These are phyloP conservation scores for Vitis cinerea DNA, from an alignment of 164 flowering plant species.

Conservation along the genomic window DNA sequence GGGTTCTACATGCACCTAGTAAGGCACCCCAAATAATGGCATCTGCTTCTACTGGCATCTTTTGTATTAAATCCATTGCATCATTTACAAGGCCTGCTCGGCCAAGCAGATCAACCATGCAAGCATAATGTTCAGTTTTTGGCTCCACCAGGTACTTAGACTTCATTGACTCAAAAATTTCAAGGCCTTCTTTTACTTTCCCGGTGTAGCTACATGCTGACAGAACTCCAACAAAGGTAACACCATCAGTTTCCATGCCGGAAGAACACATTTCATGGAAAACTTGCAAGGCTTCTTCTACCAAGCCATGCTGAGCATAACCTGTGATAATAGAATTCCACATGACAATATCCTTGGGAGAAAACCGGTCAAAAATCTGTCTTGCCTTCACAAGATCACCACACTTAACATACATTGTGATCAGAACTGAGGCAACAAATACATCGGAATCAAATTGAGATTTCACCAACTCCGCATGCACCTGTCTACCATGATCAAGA, in stretches of 20 bases:
- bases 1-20: slow-evolving; percentile 71
- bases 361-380: slow-evolving; percentile 48
- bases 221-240: slow-evolving; percentile 76
- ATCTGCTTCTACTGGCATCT: slow-evolving; percentile 76
- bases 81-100: slow-evolving; percentile 63
- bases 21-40: slow-evolving; percentile 82
- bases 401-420: slow-evolving; percentile 75
- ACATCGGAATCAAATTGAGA: slow-evolving; percentile 50
- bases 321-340: slow-evolving; percentile 87
- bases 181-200: slow-evolving; percentile 57
- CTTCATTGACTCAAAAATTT: slow-evolving; percentile 63
- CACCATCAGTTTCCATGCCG: slow-evolving; percentile 50
- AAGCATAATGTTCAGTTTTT: slow-evolving; percentile 66
- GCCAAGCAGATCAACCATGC: slow-evolving; percentile 82
- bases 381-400: slow-evolving; percentile 65
- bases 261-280: slow-evolving; percentile 55
- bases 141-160: slow-evolving; percentile 51
- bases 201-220: slow-evolving; percentile 83
- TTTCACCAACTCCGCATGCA: slow-evolving; percentile 58
- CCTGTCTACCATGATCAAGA: slow-evolving; percentile 71
- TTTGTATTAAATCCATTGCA: slow-evolving; percentile 54
- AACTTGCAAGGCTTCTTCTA: slow-evolving; percentile 54
- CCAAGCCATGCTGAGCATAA: slow-evolving; percentile 79
- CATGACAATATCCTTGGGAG: slow-evolving; percentile 68
- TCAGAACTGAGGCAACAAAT: slow-evolving; percentile 58